Evolutionary conservation across 2,329 filamentous ascomycete genomes (phyloP), one percentile per base, ranked within the genome.

Genomic region (Penicillium palitans): DNA sequence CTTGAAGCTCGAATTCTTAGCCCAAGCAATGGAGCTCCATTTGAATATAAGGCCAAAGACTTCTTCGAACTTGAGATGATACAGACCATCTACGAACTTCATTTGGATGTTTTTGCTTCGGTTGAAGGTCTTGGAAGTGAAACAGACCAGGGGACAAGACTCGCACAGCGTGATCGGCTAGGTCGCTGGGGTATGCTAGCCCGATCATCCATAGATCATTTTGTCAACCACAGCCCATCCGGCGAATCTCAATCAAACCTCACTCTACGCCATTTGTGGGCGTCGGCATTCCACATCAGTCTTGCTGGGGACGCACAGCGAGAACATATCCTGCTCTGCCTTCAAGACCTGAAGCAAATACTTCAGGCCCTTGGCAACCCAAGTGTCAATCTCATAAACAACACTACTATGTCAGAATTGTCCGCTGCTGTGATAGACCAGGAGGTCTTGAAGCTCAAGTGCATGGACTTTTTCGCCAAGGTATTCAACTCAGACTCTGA

Each of bases 391-490:
- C 79, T 98, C 15, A 80, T 88, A 4, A 98, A 99, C 73, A 98
- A 96, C 69, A 84, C 86, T 1, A 84, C 93, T 21, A 96, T 99
- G 87, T 86, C 91, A 0, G 90, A 95, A 61, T 84, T 99, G 50
- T 97, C 93, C 0, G 78, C 86, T 2, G 83, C 84, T n/a, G 90
- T 91, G 0, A 88, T 95, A 8, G 93, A 98, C 62, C 87, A 91
- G 55, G 93, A 99, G 71, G 89, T 97, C 27, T 93, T 91, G 13
- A 92, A 93, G 68, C 82, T 98, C 35, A 96, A 91, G 15, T 98
- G 93, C 0, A 95, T 96, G 85, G 93, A 97, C 70, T 98, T 98
- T 73, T 98, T 99, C 74, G 82, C 92, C 51, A 90, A 88, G 39
- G 84, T 99, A 0, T 98, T 98, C 71, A 89, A 90, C 59, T 87